A percentile compares a stretch with the other conserved stretches of the same genome.
Conservation (phyloP, 2,329 filamentous ascomycete genomes). For the Microsporum audouinii region DNA sequence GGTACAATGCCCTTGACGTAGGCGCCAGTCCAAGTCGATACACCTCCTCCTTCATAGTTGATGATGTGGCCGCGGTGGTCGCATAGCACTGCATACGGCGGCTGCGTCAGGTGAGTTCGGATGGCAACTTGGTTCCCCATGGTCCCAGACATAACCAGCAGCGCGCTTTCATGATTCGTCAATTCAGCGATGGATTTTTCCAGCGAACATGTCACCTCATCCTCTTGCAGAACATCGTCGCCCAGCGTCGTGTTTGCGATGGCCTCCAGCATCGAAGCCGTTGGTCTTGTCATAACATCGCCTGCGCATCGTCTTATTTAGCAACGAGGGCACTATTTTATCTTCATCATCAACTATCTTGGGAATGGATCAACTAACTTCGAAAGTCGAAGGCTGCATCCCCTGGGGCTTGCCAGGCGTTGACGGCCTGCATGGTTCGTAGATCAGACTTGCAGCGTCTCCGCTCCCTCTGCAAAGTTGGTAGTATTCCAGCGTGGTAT, state of each 20-base stretch:
- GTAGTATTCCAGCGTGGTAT: not conserved
- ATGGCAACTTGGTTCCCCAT: slow-evolving; percentile 89
- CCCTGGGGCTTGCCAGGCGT: slow-evolving; percentile 9
- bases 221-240: slow-evolving; percentile 76
- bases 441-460: not conserved
- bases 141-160: slow-evolving; percentile 79
- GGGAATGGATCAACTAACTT: slow-evolving; percentile 7
- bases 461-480: not conserved
- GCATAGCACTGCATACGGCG: slow-evolving; percentile 68
- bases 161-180: slow-evolving; percentile 60
- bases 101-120: slow-evolving; percentile 63
- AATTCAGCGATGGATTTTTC: slow-evolving; percentile 63
- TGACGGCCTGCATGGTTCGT: not conserved
- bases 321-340: not conserved
- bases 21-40: slow-evolving; percentile 60
- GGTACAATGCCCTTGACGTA: slow-evolving; percentile 56
- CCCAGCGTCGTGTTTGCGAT: slow-evolving; percentile 62
- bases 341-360: not conserved
- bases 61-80: slow-evolving; percentile 71
- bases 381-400: slow-evolving; percentile 13
- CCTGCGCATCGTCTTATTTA: slow-evolving; percentile 28
- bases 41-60: slow-evolving; percentile 53
- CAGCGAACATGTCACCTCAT: slow-evolving; percentile 63
- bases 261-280: slow-evolving; percentile 67
- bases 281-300: slow-evolving; percentile 66